These are phyloP conservation scores for Teunomyces pallodes DNA, from an alignment of 805 yeast genomes.

Conservation along the genomic window DNA sequence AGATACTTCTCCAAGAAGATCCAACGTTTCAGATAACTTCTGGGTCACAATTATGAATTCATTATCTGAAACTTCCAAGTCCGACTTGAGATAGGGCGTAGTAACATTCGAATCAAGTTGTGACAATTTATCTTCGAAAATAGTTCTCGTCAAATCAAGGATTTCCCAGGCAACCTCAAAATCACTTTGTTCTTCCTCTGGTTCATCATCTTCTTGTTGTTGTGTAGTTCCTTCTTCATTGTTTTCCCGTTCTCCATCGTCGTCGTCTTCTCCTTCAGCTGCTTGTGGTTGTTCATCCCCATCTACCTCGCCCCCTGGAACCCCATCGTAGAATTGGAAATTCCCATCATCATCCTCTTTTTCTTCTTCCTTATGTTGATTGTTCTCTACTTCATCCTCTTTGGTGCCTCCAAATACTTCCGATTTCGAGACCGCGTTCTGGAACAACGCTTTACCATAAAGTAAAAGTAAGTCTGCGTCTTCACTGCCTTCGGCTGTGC, in stretches of 20 bases:
- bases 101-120: constrained; percentile 3
- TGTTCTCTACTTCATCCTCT: constrained; percentile 24
- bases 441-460: constrained; percentile 80
- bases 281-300: constrained; percentile 13
- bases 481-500: constrained; percentile 49
- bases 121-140: constrained; percentile 48
- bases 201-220: constrained; percentile 20
- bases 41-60: constrained; percentile 37
- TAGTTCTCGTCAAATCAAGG: constrained; percentile 70
- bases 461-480: constrained; percentile 73
- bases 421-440: constrained; percentile 68
- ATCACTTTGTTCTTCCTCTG: constrained; percentile 57
- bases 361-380: constrained; percentile 16
- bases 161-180: constrained; percentile 90
- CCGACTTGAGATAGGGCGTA: constrained; percentile 29
- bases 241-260: constrained; percentile 18
- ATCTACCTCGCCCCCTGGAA: constrained; percentile 21
- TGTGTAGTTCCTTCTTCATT: constrained; percentile 15
- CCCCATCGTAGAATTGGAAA: constrained; percentile 28
- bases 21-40: constrained; percentile 71
- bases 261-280: constrained; percentile 15
- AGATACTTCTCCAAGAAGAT: constrained; percentile 83
- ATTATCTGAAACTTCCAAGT: constrained; percentile 29
- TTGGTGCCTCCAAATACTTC: constrained; percentile 66
- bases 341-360: constrained; percentile 23